Conservation (phyloP, 2,329 filamentous ascomycete species). For the Talaromyces sp. region DNA sequence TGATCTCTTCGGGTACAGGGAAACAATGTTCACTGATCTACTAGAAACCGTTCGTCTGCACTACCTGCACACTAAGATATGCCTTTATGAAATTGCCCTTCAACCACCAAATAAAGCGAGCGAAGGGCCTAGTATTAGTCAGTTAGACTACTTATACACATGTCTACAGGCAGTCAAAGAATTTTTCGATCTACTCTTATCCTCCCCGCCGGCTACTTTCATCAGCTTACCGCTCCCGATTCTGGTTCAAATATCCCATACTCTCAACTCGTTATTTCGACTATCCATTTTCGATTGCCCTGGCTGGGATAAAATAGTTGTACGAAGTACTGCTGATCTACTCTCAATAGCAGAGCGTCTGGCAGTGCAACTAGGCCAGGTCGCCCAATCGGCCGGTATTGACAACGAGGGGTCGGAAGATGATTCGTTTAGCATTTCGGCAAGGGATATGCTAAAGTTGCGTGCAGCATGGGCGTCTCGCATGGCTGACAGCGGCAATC, state of each 20-base stretch:
- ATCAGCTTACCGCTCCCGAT: conserved; percentile 29
- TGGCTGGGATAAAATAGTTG: conserved; percentile 36
- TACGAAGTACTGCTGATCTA: conserved; percentile 32
- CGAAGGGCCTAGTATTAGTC: conserved; percentile 8
- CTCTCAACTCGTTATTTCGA: conserved; percentile 34
- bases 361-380: conserved; percentile 10
- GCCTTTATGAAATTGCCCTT: conserved; percentile 15
- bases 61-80: conserved; percentile 12
- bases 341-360: conserved; percentile 28
- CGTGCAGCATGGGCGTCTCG: not conserved
- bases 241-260: conserved; percentile 31
- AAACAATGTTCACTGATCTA: conserved; percentile 1
- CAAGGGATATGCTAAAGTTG: not conserved
- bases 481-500: not conserved
- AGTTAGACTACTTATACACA: conserved; percentile 26
- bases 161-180: conserved; percentile 29
- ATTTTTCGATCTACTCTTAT: conserved; percentile 35
- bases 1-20: not conserved
- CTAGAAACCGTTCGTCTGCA: conserved; percentile 9
- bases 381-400: conserved; percentile 6
- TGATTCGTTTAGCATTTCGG: not conserved
- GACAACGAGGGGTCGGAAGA: not conserved
- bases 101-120: conserved; percentile 1
- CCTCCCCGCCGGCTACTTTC: conserved; percentile 22
- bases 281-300: conserved; percentile 37